A percentile compares a stretch with the other conserved stretches of the same genome.
Conservation (phyloP, 352 stramenopile species). For the Phytophthora pisi region DNA sequence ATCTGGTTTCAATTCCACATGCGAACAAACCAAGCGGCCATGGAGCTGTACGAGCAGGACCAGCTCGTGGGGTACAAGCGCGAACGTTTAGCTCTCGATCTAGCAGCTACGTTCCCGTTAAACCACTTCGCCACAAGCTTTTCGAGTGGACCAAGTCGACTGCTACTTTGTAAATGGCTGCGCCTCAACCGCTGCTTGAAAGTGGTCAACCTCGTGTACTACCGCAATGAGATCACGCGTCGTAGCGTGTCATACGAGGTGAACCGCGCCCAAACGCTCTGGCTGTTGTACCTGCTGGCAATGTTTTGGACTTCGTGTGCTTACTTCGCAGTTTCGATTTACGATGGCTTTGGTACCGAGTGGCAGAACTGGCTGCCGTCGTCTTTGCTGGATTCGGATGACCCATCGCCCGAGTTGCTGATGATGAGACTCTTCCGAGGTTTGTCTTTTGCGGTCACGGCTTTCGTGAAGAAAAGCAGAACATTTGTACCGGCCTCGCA, state of each 20-base stretch:
- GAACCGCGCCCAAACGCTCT: conserved; percentile 59
- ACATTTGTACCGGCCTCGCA: conserved; percentile 52
- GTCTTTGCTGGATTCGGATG: conserved; percentile 29
- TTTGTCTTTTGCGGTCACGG: conserved; percentile 55
- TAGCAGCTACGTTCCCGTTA: conserved; percentile 53
- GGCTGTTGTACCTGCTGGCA: conserved; percentile 57
- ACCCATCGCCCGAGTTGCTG: conserved; percentile 38
- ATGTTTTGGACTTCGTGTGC: conserved; percentile 74
- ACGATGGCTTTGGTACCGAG: conserved; percentile 51
- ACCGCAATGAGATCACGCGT: conserved; percentile 67
- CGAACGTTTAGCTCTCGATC: conserved; percentile 48
- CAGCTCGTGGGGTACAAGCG: conserved; percentile 61
- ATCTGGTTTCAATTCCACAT: conserved; percentile 73
- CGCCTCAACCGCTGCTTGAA: conserved; percentile 66
- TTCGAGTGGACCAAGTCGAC: conserved; percentile 3
- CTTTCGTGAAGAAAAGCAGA: conserved; percentile 65
- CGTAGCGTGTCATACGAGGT: conserved; percentile 63
- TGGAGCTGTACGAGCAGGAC: conserved; percentile 71
- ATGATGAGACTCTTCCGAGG: conserved; percentile 53
- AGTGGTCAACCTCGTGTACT: conserved; percentile 57
- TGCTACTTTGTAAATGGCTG: conserved; percentile 41
- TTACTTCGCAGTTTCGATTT: conserved; percentile 66
- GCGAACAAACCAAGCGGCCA: conserved; percentile 47
- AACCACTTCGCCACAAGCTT: conserved; percentile 48
- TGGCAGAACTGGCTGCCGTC: conserved; percentile 66